These are phyloP conservation scores for Pyricularia grisea DNA, from an alignment of 2,329 filamentous ascomycete species.

Conservation along the genomic window DNA sequence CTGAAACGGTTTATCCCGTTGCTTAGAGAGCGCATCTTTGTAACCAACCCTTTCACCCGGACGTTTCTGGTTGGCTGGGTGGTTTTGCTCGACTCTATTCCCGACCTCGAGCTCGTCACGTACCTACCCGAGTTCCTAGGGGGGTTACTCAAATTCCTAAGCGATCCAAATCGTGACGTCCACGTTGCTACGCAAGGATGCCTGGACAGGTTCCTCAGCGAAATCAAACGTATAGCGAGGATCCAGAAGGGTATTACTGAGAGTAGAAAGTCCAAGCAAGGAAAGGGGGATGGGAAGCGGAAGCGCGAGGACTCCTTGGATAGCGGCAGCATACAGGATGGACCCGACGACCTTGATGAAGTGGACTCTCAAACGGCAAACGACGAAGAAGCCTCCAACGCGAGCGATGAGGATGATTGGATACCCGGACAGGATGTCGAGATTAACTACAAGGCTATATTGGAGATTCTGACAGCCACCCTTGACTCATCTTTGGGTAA, in stretches of 20 bases:
- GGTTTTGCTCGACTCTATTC: conserved; percentile 87
- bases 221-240: conserved; percentile 89
- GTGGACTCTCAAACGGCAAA: conserved; percentile 32
- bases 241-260: conserved; percentile 89
- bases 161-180: conserved; percentile 88
- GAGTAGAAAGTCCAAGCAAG: conserved; percentile 56
- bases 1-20: conserved; percentile 85
- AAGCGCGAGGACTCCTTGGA: conserved; percentile 65
- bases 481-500: conserved; percentile 72
- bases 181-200: conserved; percentile 84
- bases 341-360: conserved; percentile 52
- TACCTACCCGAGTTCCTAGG: conserved; percentile 87
- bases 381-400: conserved; percentile 38
- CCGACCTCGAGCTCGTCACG: conserved; percentile 87
- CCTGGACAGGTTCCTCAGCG: conserved; percentile 79
- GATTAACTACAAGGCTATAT: conserved; percentile 82
- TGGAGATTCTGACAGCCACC: conserved; percentile 85
- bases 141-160: conserved; percentile 83
- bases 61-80: conserved; percentile 97
- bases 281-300: conserved; percentile 49
- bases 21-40: conserved; percentile 86
- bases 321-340: conserved; percentile 48
- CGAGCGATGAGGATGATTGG: conserved; percentile 81
- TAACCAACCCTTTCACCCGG: conserved; percentile 87
- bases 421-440: conserved; percentile 94